Base-by-base conservation (phyloP, 2,329 filamentous ascomycete species). In the Xylaria arbuscula region DNA sequence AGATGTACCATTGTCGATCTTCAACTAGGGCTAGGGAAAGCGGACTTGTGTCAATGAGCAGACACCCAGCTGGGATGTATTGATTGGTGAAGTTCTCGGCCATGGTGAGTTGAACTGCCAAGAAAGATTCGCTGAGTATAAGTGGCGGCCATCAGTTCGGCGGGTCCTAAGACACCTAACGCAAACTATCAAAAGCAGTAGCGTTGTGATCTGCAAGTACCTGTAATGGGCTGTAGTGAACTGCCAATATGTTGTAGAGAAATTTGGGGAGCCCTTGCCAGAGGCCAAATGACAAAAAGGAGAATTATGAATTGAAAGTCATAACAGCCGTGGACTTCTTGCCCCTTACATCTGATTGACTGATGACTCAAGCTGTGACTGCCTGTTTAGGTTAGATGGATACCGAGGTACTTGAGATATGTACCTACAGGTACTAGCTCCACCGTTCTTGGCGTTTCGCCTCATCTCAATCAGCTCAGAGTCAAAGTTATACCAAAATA, bases 31-130 rank as follows among this genome's bases (percentile, higher is more conserved):
- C 36, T 47, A 38, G n/a, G 40, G 72, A n/a, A 11, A 55, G 54
- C 32, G 77, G 72, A 3, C 75, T 69, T 32, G 57, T 67, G 1
- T 69, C 64, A 56, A 84, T 70, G 17, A 71, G 67, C 1, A 85
- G 70, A 66, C 80, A 82, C 58, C 84, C 84, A 22, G 77, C 76
- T 1, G 83, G 82, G 61, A 85, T 81, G 68, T 82, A 83, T 45
- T 72, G 71, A 24, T 47, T 42, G 24, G 69, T 62, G 67, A 73
- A 72, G 19, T 54, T 24, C 9, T 62, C 64, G 5, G 68, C 72
- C 72, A 75, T 74, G 51, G 17, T 62, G 66, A 59, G 34, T 60
- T 24, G 17, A n/a, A 45, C 40, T 45, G 13, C 40, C 40, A 17
- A 13, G 13, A 45, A 45, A 17, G 3, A 5, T 45, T 7, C 40